These are phyloP conservation scores for Argentina anserina DNA, from an alignment of 306 rosid genomes.

Conservation along the genomic window DNA sequence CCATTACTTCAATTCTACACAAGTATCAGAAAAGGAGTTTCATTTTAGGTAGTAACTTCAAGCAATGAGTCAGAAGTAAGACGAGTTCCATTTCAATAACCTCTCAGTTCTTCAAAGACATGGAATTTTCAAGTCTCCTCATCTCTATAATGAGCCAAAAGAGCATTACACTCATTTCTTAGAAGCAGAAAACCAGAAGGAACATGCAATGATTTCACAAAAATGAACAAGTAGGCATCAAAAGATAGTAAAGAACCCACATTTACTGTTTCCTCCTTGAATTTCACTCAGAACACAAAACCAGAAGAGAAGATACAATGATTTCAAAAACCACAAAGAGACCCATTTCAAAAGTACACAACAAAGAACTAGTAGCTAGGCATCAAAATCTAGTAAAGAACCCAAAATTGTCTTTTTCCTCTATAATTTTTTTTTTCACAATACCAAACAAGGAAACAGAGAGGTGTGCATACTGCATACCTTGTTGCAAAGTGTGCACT, in stretches of 20 bases:
- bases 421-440: no score
- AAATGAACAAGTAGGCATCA: no score
- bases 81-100: background rate
- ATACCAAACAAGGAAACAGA: background rate
- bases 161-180: background rate
- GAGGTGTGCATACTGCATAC: background rate
- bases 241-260: no score
- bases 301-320: background rate
- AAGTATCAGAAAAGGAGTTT: background rate
- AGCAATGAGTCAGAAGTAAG: background rate
- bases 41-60: background rate
- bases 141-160: no score
- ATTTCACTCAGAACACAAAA: no score
- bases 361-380: background rate
- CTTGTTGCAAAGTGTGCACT: background rate
- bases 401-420: background rate
- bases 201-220: background rate
- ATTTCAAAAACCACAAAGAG: background rate
- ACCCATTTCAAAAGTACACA: background rate
- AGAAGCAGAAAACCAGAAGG: background rate
- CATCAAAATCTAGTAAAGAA: background rate
- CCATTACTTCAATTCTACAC: constrained; percentile 52
- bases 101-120: background rate
- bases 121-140: no score
- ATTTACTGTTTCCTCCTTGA: no score